These are phyloP conservation scores for Chaetomium globosum DNA, from an alignment of 2,329 filamentous ascomycete species.

Conservation along the genomic window DNA sequence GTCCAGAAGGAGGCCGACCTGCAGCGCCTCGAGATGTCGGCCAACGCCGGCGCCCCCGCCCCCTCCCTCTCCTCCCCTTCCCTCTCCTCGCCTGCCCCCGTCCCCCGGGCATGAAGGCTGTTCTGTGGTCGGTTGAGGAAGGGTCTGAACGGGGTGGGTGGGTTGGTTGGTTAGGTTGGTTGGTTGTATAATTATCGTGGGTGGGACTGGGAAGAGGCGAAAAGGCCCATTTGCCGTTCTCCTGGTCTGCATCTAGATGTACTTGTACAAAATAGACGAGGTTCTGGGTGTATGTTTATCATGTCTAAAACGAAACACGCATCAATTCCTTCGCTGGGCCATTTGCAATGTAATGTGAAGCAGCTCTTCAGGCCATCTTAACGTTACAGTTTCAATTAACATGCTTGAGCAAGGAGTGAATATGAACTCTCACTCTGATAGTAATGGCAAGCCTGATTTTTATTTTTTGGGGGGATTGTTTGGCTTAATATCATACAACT, in stretches of 20 bases:
- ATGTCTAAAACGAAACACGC: not conserved
- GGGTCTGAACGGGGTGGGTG: not conserved
- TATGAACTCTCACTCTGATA: not conserved
- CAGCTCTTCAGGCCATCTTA: not conserved
- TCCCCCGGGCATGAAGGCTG: not conserved
- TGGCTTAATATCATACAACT: no score
- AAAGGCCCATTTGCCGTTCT: slow-evolving; percentile 18
- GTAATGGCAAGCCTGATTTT: not conserved
- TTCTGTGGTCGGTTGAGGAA: no score
- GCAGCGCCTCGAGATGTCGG: slow-evolving; percentile 24
- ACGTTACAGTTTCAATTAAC: not conserved
- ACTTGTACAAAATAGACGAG: slow-evolving; percentile 26
- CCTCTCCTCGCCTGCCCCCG: not conserved
- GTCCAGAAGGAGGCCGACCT: slow-evolving; percentile 55
- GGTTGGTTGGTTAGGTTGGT: not conserved
- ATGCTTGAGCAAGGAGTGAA: no score
- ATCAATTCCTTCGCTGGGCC: not conserved
- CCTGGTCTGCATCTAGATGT: slow-evolving; percentile 15
- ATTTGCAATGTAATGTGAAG: no score
- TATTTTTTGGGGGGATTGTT: no score
- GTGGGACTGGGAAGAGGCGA: slow-evolving; percentile 12
- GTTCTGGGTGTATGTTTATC: slow-evolving; percentile 4
- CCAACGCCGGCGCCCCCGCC: not conserved
- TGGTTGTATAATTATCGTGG: slow-evolving; percentile 26
- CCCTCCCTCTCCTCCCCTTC: no score